phyloP scores from a whole-genome alignment of 169 alveolate species.

The Plasmodium inui region DNA sequence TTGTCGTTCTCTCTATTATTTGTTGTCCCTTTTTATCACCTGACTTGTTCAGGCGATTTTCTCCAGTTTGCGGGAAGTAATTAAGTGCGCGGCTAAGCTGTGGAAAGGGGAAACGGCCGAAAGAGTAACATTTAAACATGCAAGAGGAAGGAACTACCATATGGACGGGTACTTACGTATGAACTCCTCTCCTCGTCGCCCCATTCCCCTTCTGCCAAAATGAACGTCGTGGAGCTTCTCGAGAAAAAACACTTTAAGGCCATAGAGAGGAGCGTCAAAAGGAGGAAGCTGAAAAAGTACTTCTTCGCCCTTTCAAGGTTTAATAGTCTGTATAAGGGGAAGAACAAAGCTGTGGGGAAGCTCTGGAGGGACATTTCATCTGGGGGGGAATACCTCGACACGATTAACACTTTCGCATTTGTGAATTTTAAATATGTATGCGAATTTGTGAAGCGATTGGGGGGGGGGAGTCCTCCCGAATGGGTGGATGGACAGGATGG shows the following conservation, averaged over 20 bases:
- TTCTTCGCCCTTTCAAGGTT: constrained; percentile 36
- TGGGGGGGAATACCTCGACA: not conserved
- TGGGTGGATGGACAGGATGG: not conserved
- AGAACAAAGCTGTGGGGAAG: constrained; percentile 11
- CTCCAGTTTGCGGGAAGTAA: not conserved
- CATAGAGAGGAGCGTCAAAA: constrained; percentile 9
- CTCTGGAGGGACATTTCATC: constrained; percentile 29
- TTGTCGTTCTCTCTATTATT: too few relatives aligned
- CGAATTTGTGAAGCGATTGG: constrained; percentile 1
- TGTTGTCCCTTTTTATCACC: not conserved
- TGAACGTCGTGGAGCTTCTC: constrained; percentile 41
- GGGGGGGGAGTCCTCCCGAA: not conserved
- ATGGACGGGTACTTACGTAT: not conserved
- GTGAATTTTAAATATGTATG: constrained; percentile 63
- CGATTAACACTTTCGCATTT: not conserved
- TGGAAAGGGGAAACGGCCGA: not conserved
- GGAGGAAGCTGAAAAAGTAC: constrained; percentile 11
- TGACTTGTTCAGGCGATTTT: not conserved
- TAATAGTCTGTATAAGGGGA: constrained; percentile 45
- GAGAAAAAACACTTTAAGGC: constrained; percentile 30
- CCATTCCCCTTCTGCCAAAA: not conserved
- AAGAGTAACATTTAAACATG: not conserved
- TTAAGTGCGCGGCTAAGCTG: not conserved
- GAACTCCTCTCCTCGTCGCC: too few relatives aligned
- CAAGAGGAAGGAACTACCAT: not conserved